Evolutionary conservation across 2,329 filamentous ascomycete species (phyloP).

Genomic region (Diaporthe ilicicola): DNA sequence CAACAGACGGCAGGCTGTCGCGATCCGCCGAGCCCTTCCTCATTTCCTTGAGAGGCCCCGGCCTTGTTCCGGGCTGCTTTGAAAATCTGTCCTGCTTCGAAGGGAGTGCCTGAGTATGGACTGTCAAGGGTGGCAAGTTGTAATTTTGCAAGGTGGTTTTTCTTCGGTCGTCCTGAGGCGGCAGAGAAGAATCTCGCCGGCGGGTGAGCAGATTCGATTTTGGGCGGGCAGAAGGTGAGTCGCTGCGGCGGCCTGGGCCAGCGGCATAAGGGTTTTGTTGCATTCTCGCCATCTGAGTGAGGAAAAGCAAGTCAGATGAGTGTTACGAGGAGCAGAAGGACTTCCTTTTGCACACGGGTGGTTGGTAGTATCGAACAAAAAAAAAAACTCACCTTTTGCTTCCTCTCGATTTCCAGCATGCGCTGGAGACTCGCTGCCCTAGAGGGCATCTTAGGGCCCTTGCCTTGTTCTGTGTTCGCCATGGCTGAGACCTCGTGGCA

Average conservation of each 20-base stretch:
- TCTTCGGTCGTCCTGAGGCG: slow-evolving; percentile 19
- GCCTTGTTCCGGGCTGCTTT: slow-evolving; percentile 9
- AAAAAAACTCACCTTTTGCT: slow-evolving; percentile 59
- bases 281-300: slow-evolving; percentile 42
- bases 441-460: slow-evolving; percentile 38
- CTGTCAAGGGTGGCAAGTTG: slow-evolving; percentile 21
- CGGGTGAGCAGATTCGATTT: slow-evolving; percentile 30
- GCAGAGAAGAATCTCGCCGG: slow-evolving; percentile 29
- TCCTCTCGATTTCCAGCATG: slow-evolving; percentile 68
- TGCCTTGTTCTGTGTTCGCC: slow-evolving; percentile 23
- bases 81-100: background rate
- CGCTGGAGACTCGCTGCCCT: slow-evolving; percentile 61
- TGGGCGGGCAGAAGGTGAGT: slow-evolving; percentile 29
- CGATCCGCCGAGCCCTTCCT: slow-evolving; percentile 33
- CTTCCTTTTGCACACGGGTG: background rate
- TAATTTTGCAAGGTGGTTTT: slow-evolving; percentile 6
- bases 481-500: slow-evolving; percentile 24
- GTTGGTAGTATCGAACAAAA: slow-evolving; percentile 21
- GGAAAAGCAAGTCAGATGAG: slow-evolving; percentile 29
- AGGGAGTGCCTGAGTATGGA: slow-evolving; percentile 15
- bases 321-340: slow-evolving; percentile 20
- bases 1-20: slow-evolving; percentile 27
- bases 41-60: slow-evolving; percentile 34
- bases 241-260: slow-evolving; percentile 30
- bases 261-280: slow-evolving; percentile 31